These are phyloP conservation scores for Mortierella sp. DNA, from an alignment of 371 early-diverging fungal genomes.

Conservation along the genomic window DNA sequence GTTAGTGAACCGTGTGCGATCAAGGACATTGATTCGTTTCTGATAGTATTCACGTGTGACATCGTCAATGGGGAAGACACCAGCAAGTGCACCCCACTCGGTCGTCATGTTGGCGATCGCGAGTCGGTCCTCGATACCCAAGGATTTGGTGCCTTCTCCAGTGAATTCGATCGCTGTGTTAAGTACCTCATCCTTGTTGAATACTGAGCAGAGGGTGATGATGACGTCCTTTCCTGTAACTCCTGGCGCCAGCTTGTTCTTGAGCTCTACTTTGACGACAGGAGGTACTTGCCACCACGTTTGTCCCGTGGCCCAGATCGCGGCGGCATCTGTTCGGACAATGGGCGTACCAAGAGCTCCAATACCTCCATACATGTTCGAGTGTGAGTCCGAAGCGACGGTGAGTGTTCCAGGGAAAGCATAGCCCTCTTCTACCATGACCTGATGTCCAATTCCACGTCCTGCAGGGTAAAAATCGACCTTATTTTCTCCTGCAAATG, in stretches of 20 bases:
- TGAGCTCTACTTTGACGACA: constrained; percentile 86
- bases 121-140: constrained; percentile 90
- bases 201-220: constrained; percentile 88
- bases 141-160: constrained; percentile 72
- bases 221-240: constrained; percentile 97
- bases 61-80: constrained; percentile 93
- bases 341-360: constrained; percentile 95
- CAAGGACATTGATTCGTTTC: constrained; percentile 69
- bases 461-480: constrained; percentile 96
- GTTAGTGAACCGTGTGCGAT: constrained; percentile 63
- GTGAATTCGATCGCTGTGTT: constrained; percentile 95
- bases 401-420: constrained; percentile 92
- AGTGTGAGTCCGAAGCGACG: constrained; percentile 97
- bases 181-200: constrained; percentile 90
- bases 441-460: constrained; percentile 97
- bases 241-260: constrained; percentile 76
- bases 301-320: constrained; percentile 96
- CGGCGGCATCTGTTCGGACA: constrained; percentile 96
- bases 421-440: constrained; percentile 96
- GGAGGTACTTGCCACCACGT: constrained; percentile 99
- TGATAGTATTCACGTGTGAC: constrained; percentile 77
- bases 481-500: constrained; percentile 84
- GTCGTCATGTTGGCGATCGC: constrained; percentile 98
- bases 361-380: constrained; percentile 98
- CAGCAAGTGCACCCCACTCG: constrained; percentile 98